Percentiles rank a stretch among this genome's conserved stretches.
Conservation (phyloP, 345 rosid genomes). For the Viola odorata region DNA sequence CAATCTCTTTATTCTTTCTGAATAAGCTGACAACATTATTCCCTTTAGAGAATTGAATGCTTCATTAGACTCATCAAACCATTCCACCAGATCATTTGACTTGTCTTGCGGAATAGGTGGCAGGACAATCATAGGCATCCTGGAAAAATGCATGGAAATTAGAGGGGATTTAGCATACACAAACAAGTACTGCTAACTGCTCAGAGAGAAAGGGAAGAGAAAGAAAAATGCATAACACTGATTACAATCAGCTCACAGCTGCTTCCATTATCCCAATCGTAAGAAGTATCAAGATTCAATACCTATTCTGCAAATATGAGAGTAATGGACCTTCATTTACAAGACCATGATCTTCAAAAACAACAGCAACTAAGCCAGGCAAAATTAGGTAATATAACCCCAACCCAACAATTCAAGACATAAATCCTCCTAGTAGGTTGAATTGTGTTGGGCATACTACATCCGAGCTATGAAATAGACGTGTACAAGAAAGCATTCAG, state of each 20-base stretch:
- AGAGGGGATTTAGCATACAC: too few relatives aligned
- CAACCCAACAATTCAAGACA: too few relatives aligned
- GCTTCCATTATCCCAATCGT: not conserved
- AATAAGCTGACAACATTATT: slow-evolving; percentile 50
- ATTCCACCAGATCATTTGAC: slow-evolving; percentile 71
- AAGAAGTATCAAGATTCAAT: slow-evolving; percentile 5
- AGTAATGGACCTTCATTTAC: slow-evolving; percentile 62
- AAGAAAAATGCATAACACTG: not conserved
- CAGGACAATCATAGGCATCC: slow-evolving; percentile 85
- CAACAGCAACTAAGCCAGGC: slow-evolving; percentile 38
- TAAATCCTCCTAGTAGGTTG: too few relatives aligned
- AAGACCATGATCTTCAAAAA: slow-evolving; percentile 86
- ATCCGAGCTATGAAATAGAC: not conserved
- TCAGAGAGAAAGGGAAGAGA: not conserved
- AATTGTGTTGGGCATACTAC: too few relatives aligned
- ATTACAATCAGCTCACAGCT: not conserved
- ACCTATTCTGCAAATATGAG: slow-evolving; percentile 73
- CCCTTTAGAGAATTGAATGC: slow-evolving; percentile 57
- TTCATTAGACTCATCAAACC: slow-evolving; percentile 59
- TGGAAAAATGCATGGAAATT: slow-evolving; percentile 17
- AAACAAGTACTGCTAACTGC: not conserved
- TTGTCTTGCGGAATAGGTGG: slow-evolving; percentile 72
- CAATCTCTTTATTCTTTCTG: slow-evolving; percentile 54
- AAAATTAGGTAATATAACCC: too few relatives aligned
- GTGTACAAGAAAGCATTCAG: not conserved